Base-by-base conservation (phyloP, 139 green algal species). In the Micractinium conductrix region DNA sequence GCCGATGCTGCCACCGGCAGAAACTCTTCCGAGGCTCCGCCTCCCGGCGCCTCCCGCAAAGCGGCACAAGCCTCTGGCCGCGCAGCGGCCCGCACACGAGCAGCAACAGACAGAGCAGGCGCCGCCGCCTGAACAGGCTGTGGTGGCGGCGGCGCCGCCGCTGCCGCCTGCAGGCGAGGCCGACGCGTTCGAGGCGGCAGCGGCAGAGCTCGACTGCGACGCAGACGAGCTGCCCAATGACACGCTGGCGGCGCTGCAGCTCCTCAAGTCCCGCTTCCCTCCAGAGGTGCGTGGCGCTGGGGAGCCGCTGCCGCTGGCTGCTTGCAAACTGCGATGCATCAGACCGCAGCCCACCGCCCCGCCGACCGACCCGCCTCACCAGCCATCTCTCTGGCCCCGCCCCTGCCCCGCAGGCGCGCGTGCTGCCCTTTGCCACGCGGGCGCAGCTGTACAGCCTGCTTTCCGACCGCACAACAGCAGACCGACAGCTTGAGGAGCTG, bases 391-490 rank as follows among this genome's bases (percentile, higher is more conserved):
- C 44, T 30, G 44, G 33, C 7, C 37, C 69, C 24, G 70, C 48
- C 37, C 37, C 35, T 69, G 24, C 63, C 80, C 10, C 37, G 68
- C 80, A 85, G 80, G 67, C 67, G 24, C 62, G 33, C 21, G 73
- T 87, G 6, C 28, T 55, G 5, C 84, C 84, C 0, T 88, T 88
- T 53, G 72, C 75, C 9, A 72, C 75, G 2, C 74, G 65, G 4
- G 24, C 68, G 2, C 88, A 92, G 83, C 45, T 92, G 10, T 92
- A 92, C 76, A 91, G 43, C 28, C 55, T 92, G 5, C 80, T 92
- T 17, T 50, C 75, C 6, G 86, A 92, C 78, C 78, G 84, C 17
- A 92, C 88, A 0, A 16, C 53, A 1, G 86, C 82, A 3, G 88
- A 92, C 76, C 78, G 87, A 2, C 68, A 92, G 60, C 63, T 92